Evolutionary conservation across 345 rosid genomes (phyloP), one percentile per base, ranked within the genome.

Genomic region (Abelmoschus esculentus): DNA sequence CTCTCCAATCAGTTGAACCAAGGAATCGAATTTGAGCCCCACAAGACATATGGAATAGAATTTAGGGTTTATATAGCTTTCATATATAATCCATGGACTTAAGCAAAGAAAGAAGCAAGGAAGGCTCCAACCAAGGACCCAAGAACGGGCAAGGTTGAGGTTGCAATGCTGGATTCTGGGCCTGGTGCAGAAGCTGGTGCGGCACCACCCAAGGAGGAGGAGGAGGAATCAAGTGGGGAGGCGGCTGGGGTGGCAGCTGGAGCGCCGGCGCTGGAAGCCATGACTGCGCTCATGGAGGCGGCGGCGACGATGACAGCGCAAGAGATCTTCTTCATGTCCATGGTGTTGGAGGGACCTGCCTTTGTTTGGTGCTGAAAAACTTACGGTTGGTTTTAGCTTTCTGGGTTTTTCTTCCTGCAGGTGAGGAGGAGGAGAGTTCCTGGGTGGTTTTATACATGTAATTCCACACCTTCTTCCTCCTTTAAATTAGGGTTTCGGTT

Each of bases 301-400:
- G 91, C 90, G 1, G 74, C 86, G 0, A 84, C 4, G n/a, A 88
- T 71, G 74, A 85, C 77, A 19, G 82, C 88, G 9, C 75, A 85
- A 64, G 81, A 77, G 78, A 90, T 81, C 87, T 85, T 92, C 84
- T 87, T 88, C 86, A 80, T 70, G 70, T 82, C 95, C 95, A 92
- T 92, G 81, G 52, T 72, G 56, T 3, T 55, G 75, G 66, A 10
- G 32, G 46, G 69, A 65, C 56, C 55, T 65, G 69, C 69, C 36
- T 46, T 40, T 10, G 26, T 56, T 63, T 18, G 13, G 18, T 17
- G 13, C 28, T 13, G 55, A 76, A 38, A 54, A 36, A 22, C 22
- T 59, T 53, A 14, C 1, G 26, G 3, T 3, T 10, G 12, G 11
- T 61, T 55, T 55, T 22, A 17, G 75, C 28, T 75, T 63, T 36